A percentile compares a stretch with the other conserved stretches of the same genome.
Evolutionary conservation across 148 eudicot genomes (phyloP).

Genomic region (Silene latifolia): DNA sequence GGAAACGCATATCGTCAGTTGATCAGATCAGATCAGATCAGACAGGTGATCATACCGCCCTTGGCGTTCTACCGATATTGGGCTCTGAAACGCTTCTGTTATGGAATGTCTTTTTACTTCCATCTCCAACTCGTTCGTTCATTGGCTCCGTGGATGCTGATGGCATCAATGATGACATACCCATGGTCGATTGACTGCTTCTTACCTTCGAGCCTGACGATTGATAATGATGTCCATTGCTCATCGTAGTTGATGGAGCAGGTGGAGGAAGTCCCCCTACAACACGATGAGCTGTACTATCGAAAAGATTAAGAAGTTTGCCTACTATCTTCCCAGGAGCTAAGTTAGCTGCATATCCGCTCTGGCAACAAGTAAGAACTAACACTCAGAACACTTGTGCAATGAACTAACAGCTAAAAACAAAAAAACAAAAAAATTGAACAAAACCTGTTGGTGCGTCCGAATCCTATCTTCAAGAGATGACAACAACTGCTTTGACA

Average conservation of each 20-base stretch:
- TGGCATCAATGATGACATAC: slow-evolving; percentile 69
- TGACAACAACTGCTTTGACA: slow-evolving; percentile 57
- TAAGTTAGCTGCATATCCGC: slow-evolving; percentile 81
- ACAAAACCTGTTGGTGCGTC: slow-evolving; percentile 80
- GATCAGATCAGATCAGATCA: slow-evolving; percentile 1
- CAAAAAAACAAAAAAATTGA: neutral
- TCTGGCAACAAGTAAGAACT: slow-evolving; percentile 39
- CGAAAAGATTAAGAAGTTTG: slow-evolving; percentile 74
- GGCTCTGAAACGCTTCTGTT: slow-evolving; percentile 92
- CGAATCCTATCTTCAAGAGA: slow-evolving; percentile 89
- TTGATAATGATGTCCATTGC: slow-evolving; percentile 45
- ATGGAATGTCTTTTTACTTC: slow-evolving; percentile 54
- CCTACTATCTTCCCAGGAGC: slow-evolving; percentile 85
- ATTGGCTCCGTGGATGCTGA: slow-evolving; percentile 79
- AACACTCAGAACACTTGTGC: slow-evolving; percentile 10
- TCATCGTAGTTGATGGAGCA: slow-evolving; percentile 54
- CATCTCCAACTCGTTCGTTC: slow-evolving; percentile 59
- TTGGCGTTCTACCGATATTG: slow-evolving; percentile 68
- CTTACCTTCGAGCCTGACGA: slow-evolving; percentile 50
- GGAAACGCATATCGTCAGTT: neutral
- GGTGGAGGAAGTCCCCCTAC: slow-evolving; percentile 94
- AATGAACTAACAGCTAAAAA: neutral
- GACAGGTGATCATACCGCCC: slow-evolving; percentile 41
- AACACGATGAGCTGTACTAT: slow-evolving; percentile 87
- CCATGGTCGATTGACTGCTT: slow-evolving; percentile 73